A percentile compares a stretch with the other conserved stretches of the same genome.
phyloP scores from a whole-genome alignment of 177 flowering plant genomes.

The Vitis hybrid region DNA sequence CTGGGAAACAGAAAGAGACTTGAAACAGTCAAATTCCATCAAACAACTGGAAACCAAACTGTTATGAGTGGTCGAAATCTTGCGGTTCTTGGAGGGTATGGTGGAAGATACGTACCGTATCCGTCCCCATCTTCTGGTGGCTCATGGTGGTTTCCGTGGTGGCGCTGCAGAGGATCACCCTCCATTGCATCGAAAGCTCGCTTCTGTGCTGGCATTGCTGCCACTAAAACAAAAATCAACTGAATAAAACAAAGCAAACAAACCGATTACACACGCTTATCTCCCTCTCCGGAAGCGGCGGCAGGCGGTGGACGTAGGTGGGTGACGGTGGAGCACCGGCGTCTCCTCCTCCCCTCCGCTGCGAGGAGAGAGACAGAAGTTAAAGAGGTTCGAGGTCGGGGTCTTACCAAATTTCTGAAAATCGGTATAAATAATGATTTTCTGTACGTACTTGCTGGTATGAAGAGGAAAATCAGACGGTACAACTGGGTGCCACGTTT shows the following conservation, averaged over 20 bases:
- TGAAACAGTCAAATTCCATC: background rate
- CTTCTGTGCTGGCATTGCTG: conserved; percentile 65
- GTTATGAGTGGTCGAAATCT: background rate
- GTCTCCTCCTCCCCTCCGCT: conserved; percentile 5
- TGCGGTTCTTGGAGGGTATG: background rate
- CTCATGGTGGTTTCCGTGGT: conserved; percentile 16
- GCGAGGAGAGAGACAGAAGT: conserved; percentile 17
- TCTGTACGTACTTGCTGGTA: background rate
- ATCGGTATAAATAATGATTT: background rate
- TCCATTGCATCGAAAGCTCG: conserved; percentile 29
- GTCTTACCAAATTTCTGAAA: conserved; percentile 14
- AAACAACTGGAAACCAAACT: background rate
- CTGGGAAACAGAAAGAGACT: conserved; percentile 30
- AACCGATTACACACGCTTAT: too few relatives aligned
- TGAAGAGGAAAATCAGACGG: too few relatives aligned
- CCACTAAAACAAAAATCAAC: background rate
- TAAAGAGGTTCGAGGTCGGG: conserved; percentile 14
- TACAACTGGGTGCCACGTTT: too few relatives aligned
- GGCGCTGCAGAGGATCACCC: conserved; percentile 30
- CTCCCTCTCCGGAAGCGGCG: background rate
- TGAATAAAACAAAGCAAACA: background rate
- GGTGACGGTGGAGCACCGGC: conserved; percentile 9
- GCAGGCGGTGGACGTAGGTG: conserved; percentile 2
- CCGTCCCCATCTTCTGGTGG: conserved; percentile 14
- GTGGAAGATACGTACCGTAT: conserved; percentile 19